A percentile compares a stretch with the other conserved stretches of the same genome.
phyloP scores from a whole-genome alignment of 2,329 filamentous ascomycete genomes.

The Elsinoe batatas region DNA sequence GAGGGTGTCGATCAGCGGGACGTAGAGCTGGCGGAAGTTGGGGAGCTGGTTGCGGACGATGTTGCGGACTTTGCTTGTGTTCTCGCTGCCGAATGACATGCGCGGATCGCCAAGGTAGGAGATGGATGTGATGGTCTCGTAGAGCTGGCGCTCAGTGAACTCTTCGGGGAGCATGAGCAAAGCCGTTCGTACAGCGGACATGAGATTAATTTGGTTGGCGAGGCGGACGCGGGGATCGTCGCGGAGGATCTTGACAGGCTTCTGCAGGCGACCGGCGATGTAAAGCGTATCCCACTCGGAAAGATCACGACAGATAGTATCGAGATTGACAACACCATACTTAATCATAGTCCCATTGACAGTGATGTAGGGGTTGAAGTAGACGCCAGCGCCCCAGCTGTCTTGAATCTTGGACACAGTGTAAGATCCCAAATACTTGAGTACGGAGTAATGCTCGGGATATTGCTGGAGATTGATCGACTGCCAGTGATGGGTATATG shows the following conservation, averaged over 20 bases:
- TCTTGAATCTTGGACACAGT: constrained; percentile 81
- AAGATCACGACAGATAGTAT: constrained; percentile 78
- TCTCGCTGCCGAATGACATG: constrained; percentile 83
- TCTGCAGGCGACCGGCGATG: constrained; percentile 89
- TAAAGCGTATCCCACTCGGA: constrained; percentile 91
- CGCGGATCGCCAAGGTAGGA: constrained; percentile 95
- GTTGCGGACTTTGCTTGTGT: constrained; percentile 84
- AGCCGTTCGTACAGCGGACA: constrained; percentile 83
- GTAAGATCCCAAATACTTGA: constrained; percentile 75
- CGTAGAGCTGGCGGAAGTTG: constrained; percentile 86
- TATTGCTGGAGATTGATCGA: constrained; percentile 83
- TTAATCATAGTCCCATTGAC: constrained; percentile 95
- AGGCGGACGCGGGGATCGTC: constrained; percentile 88
- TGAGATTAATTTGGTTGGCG: constrained; percentile 89
- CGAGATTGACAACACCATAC: constrained; percentile 91
- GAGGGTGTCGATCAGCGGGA: constrained; percentile 76
- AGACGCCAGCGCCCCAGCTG: constrained; percentile 81
- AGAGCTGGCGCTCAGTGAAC: constrained; percentile 82
- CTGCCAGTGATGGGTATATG: constrained; percentile 93
- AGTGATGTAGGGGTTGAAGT: constrained; percentile 93
- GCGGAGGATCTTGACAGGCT: constrained; percentile 93
- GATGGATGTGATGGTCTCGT: constrained; percentile 81
- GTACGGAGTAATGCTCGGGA: constrained; percentile 79
- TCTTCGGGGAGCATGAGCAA: constrained; percentile 71
- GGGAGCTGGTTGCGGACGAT: constrained; percentile 86